Evolutionary conservation across 805 yeast species (phyloP), one percentile per base, ranked within the genome.

Genomic region (Starmerella apicola): DNA sequence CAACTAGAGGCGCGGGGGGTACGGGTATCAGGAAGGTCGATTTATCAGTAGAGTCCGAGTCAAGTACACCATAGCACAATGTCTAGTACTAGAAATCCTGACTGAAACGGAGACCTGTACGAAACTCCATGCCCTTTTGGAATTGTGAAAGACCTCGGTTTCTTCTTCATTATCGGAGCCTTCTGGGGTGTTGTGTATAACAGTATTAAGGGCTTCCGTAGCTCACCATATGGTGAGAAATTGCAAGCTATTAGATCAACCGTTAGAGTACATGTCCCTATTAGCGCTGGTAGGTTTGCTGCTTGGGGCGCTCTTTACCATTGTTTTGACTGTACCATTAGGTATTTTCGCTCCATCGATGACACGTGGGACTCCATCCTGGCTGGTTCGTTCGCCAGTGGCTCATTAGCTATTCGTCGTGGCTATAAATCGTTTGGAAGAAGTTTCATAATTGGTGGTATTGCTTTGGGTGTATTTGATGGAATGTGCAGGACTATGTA

Each of bases 41-140:
- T 34, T 25, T 34, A 17, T 34, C 29, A 33, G 27, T 19, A 9
- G 13, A 10, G 20, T 13, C n/a, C n/a, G n/a, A 25, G 31, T n/a
- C 19, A n/a, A 31, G 13, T 7, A 5, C 23, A 16, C 9, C n/a
- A n/a, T n/a, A n/a, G n/a, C n/a, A 29, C 6, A 23, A 24, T 21
- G 27, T 16, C 27, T 23, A n/a, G n/a, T n/a, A n/a, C n/a, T n/a
- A 7, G 23, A 8, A 36, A 42, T 38, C 41, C 37, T 25, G 38
- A 26, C 23, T 36, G 44, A n/a, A 37, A 36, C n/a, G 94, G 95
- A 41, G 98, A 91, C 67, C 98, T 91, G 64, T 76, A 94, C 32
- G 82, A 97, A 75, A 98, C 91, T 62, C 99, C 99, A 54, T 91
- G 99, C 67, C 99, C 99, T 42, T 72, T 88, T 51, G 96, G 88